Evolutionary conservation across 2,329 filamentous ascomycete genomes (phyloP).

Genomic region (Coniochaeta sp.): DNA sequence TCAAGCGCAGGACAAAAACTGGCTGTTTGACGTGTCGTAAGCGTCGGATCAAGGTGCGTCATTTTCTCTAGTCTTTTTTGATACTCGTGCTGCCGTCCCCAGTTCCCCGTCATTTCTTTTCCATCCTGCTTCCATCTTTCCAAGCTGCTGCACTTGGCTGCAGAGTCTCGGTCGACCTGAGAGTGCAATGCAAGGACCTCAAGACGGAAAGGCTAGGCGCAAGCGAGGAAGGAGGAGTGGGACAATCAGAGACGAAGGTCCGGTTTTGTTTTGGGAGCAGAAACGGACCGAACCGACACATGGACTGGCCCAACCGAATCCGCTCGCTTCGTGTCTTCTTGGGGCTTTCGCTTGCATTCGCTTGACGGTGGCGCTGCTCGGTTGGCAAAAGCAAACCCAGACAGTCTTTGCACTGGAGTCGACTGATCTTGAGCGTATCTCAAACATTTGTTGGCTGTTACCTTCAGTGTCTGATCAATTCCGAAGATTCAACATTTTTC

Average conservation of each 20-base stretch:
- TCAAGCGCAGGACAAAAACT: slow-evolving; percentile 56
- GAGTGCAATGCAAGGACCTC: background rate
- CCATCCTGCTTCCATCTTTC: background rate
- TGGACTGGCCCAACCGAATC: background rate
- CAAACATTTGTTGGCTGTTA: no score
- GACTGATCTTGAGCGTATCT: no score
- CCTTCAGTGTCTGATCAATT: no score
- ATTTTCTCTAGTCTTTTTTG: slow-evolving; percentile 12
- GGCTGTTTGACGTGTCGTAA: slow-evolving; percentile 58
- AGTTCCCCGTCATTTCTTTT: background rate
- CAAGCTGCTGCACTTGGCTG: background rate
- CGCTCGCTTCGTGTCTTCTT: background rate
- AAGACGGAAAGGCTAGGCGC: background rate
- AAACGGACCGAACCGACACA: background rate
- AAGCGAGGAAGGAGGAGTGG: background rate
- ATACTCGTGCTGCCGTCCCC: background rate
- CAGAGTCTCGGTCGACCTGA: background rate
- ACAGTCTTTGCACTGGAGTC: no score
- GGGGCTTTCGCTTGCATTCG: background rate
- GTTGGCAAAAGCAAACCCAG: no score
- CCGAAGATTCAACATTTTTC: no score
- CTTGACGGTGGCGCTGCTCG: background rate
- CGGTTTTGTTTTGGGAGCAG: background rate
- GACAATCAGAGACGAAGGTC: background rate
- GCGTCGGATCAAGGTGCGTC: slow-evolving; percentile 54